Conservation (phyloP, 177 flowering plant species). For the Telopea speciosissima region DNA sequence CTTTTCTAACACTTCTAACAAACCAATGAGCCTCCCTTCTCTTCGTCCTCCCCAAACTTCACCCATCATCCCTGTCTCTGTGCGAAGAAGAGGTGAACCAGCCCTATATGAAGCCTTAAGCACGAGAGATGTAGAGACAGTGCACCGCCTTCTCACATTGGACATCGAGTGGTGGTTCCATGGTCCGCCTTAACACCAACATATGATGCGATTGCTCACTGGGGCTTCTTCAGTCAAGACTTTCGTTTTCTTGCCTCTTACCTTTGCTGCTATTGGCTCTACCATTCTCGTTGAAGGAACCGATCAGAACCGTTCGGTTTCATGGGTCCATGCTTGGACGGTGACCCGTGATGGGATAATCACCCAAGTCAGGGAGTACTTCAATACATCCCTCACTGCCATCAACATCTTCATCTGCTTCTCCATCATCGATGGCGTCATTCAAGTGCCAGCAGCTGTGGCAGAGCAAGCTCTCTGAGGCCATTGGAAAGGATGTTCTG, state of each 20-base stretch:
- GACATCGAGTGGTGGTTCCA: constrained; percentile 98
- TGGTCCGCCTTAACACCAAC: constrained; percentile 86
- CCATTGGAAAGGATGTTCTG: background rate
- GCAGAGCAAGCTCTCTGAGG: constrained; percentile 63
- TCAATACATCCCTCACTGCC: constrained; percentile 69
- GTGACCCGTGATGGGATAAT: constrained; percentile 54
- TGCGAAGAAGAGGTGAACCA: too few relatives aligned
- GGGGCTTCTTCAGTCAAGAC: constrained; percentile 28
- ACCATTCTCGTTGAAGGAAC: constrained; percentile 64
- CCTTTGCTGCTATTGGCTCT: constrained; percentile 39
- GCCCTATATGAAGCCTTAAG: constrained; percentile 80
- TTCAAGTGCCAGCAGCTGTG: constrained; percentile 62
- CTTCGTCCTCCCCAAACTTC: too few relatives aligned
- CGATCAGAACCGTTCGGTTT: constrained; percentile 26
- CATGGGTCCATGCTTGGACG: constrained; percentile 87
- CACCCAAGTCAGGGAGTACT: constrained; percentile 77
- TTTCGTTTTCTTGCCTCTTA: constrained; percentile 33
- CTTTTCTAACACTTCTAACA: too few relatives aligned
- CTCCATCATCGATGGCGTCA: background rate
- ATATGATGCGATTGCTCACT: constrained; percentile 82
- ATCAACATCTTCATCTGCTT: constrained; percentile 4
- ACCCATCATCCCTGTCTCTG: too few relatives aligned
- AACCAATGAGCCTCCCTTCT: too few relatives aligned
- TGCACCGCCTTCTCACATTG: constrained; percentile 56
- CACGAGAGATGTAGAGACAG: constrained; percentile 56